Base-by-base conservation (phyloP, 345 rosid species). In the Noccaea caerulescens region DNA sequence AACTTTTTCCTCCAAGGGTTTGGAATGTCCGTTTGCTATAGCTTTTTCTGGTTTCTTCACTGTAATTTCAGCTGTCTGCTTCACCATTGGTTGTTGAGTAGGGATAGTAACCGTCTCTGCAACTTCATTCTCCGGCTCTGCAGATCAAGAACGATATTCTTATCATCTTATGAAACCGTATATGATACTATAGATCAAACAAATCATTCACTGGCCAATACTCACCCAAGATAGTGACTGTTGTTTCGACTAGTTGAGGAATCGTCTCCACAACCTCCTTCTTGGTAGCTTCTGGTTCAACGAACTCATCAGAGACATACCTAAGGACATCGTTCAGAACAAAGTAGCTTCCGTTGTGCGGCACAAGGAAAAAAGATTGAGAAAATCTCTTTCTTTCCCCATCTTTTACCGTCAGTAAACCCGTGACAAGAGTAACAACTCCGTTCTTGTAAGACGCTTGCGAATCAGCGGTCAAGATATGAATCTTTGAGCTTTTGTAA, bases 281-380 rank as follows among this genome's bases (percentile, higher is more conserved):
- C 66, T 49, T 70, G 55, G n/a, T 54, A 58, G 76, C 77, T 33
- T 66, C 73, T 46, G 78, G 58, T 58, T 87, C 82, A 16, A 65
- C 67, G 62, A 39, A 0, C 66, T 76, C 79, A 10, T 80, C 90
- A 51, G 81, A 87, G 69, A 87, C 81, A 52, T 77, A 88, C 72
- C 96, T 86, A 55, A 93, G 84, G 43, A 88, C 79, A 79, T 93
- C 97, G 16, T 87, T 90, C n/a, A 86, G 73, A 62, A 93, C 97
- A 81, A 81, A 93, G 81, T 82, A 93, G 27, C 97, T 86, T 59
- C 67, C 72, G 23, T 78, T 77, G 76, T 88, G 91, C 2, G 93
- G 95, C 18, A 90, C 98, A 30, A 93, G 84, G 78, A 93, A 93
- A 79, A 93, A 90, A 2, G 86, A 80, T 42, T 87, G 97, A 3